Base-by-base conservation (phyloP, 164 flowering plant genomes). In the Liriodendron chinense region DNA sequence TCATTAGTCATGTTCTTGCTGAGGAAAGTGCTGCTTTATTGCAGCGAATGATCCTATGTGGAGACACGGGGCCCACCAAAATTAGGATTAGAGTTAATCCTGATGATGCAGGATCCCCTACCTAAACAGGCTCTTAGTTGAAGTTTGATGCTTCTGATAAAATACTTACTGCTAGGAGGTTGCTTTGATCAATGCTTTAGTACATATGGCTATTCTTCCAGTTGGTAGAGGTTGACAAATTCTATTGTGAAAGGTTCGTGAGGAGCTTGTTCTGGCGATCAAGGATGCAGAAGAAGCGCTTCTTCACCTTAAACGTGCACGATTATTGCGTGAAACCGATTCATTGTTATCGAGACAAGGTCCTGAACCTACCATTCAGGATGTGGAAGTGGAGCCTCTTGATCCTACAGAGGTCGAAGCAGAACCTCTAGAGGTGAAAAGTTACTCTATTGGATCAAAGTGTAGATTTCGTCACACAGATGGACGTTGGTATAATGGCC, bases 401-500 rank as follows among this genome's bases (percentile, higher is more conserved):
- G 87, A 82, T 78, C 79, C 84, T 28, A 70, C 73, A 23, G 78
- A 80, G 67, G 86, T 82, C 47, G 89, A 87, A 82, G 80, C 79
- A 7, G 93, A 88, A 64, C 84, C 92, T 21, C 62, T 89, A 75
- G 89, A 84, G 80, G 87, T 82, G 56, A 73, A 74, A 72, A 73
- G 71, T 28, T 90, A 57, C 48, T 20, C 82, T 68, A 78, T 89
- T 76, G 98, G 98, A 71, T 89, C 98, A 26, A 94, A 89, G 78
- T 96, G 98, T 82, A 87, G 97, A 77, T 96, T 96, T 78, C 91
- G 95, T 13, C 86, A 92, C 83, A 86, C 80, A 70, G 91, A 96
- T 87, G 98, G 97, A 2, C 92, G 90, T 20, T 96, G 99, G 99
- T 94, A 96, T 80, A 79, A 89, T 79, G 97, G 98, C 62, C 79